Conservation (phyloP, 345 rosid genomes). For the Arabidopsis arenosa region DNA sequence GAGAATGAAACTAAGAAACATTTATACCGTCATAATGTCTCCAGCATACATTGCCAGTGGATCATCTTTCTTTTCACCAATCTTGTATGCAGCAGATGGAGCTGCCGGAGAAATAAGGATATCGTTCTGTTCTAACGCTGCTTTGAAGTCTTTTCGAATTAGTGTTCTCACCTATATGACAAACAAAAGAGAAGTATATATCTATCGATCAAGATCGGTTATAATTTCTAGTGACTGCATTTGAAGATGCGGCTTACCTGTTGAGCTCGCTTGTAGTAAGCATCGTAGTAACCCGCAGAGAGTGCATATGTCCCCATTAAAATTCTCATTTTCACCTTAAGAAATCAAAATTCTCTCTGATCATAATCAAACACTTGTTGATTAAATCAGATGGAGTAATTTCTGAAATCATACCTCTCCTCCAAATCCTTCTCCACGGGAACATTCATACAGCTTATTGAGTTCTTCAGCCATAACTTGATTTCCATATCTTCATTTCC, state of each 20-base stretch:
- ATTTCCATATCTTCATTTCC: constrained; percentile 71
- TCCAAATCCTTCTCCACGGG: constrained; percentile 90
- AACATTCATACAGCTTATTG: constrained; percentile 72
- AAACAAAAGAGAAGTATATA: neutral
- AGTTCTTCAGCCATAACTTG: constrained; percentile 77
- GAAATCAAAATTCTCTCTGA: neutral
- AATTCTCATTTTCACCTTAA: constrained; percentile 92
- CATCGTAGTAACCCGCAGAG: constrained; percentile 94
- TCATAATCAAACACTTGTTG: neutral
- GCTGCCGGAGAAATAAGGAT: constrained; percentile 92
- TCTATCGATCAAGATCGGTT: neutral
- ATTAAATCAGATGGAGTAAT: neutral
- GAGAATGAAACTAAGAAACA: neutral
- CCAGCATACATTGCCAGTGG: constrained; percentile 97
- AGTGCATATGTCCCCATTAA: constrained; percentile 97
- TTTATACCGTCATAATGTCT: constrained; percentile 85
- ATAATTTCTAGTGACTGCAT: neutral
- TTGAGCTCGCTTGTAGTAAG: constrained; percentile 94
- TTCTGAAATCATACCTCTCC: constrained; percentile 58
- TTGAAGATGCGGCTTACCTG: constrained; percentile 53
- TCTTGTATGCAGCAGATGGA: constrained; percentile 88
- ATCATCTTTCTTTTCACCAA: constrained; percentile 93
- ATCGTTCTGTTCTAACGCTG: constrained; percentile 73
- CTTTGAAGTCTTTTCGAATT: constrained; percentile 69
- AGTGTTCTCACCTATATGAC: constrained; percentile 75